Evolutionary conservation across 2,329 filamentous ascomycete genomes (phyloP).

Genomic region (Aspergillus sp.): DNA sequence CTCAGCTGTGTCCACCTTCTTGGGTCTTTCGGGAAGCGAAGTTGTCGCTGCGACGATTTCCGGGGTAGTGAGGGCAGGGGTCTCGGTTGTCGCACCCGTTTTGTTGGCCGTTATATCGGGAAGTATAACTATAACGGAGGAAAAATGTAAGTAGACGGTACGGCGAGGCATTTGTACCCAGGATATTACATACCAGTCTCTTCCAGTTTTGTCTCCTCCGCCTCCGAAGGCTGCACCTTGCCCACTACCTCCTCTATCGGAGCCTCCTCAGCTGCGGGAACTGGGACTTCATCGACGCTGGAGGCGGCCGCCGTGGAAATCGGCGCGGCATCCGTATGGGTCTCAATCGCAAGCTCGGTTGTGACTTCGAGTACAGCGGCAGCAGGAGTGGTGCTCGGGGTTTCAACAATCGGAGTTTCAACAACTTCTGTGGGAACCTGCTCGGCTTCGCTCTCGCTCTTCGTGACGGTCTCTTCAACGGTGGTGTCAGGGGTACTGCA

Average conservation of each 20-base stretch:
- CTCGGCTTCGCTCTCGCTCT: slow-evolving; percentile 27
- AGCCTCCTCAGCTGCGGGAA: slow-evolving; percentile 15
- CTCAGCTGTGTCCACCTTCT: slow-evolving; percentile 25
- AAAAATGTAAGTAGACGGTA: slow-evolving; percentile 9
- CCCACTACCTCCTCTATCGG: slow-evolving; percentile 18
- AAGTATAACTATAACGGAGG: slow-evolving; percentile 1
- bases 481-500: slow-evolving; percentile 11
- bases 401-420: slow-evolving; percentile 12
- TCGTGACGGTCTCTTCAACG: slow-evolving; percentile 21
- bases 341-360: slow-evolving; percentile 15
- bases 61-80: slow-evolving; percentile 16
- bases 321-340: slow-evolving; percentile 17
- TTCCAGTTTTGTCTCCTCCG: not conserved
- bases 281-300: slow-evolving; percentile 11
- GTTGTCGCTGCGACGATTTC: slow-evolving; percentile 18
- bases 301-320: slow-evolving; percentile 19
- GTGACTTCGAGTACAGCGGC: slow-evolving; percentile 27
- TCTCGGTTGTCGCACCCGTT: slow-evolving; percentile 11
- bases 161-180: not conserved
- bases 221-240: slow-evolving; percentile 10
- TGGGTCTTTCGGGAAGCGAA: slow-evolving; percentile 27
- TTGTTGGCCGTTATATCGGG: slow-evolving; percentile 13
- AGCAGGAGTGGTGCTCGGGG: slow-evolving; percentile 21
- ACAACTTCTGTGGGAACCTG: slow-evolving; percentile 20
- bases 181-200: slow-evolving; percentile 13